Evolutionary conservation across 1,139 yeast species (phyloP).

Genomic region (Lodderomyces jiufengensis): DNA sequence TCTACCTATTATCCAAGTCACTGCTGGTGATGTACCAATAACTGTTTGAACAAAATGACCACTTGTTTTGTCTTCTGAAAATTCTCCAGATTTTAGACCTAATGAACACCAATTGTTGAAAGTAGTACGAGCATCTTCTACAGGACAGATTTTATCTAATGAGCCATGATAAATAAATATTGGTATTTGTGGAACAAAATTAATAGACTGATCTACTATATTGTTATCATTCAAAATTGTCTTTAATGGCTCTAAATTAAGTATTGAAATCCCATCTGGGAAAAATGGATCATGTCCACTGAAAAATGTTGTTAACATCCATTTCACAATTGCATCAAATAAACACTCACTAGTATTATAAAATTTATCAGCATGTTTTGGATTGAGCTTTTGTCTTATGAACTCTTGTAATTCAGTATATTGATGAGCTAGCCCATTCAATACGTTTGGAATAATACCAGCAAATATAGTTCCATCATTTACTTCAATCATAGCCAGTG

Average conservation of each 20-base stretch:
- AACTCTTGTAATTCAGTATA: no score
- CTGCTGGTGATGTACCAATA: constrained; percentile 30
- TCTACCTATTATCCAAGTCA: constrained; percentile 23
- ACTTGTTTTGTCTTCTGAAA: constrained; percentile 21
- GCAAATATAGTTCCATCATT: constrained; percentile 24
- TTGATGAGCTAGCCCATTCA: constrained; percentile 26
- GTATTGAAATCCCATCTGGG: constrained; percentile 16
- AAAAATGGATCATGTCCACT: constrained; percentile 17
- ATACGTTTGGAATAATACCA: constrained; percentile 24
- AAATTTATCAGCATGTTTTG: no score
- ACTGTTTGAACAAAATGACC: constrained; percentile 27
- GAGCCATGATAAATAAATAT: constrained; percentile 32
- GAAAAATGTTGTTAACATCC: constrained; percentile 14
- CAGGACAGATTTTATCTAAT: constrained; percentile 29
- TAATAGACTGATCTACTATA: constrained; percentile 16
- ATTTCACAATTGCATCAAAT: constrained; percentile 11
- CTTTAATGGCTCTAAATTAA: constrained; percentile 14
- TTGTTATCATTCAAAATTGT: constrained; percentile 21
- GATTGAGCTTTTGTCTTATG: no score
- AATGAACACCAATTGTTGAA: constrained; percentile 30
- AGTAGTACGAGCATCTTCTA: constrained; percentile 19
- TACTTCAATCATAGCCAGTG: constrained; percentile 18
- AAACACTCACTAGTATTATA: no score
- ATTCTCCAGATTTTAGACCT: constrained; percentile 30
- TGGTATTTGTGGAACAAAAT: constrained; percentile 28